Conservation (phyloP, 139 green algal species). For the Coelastrella sp. region DNA sequence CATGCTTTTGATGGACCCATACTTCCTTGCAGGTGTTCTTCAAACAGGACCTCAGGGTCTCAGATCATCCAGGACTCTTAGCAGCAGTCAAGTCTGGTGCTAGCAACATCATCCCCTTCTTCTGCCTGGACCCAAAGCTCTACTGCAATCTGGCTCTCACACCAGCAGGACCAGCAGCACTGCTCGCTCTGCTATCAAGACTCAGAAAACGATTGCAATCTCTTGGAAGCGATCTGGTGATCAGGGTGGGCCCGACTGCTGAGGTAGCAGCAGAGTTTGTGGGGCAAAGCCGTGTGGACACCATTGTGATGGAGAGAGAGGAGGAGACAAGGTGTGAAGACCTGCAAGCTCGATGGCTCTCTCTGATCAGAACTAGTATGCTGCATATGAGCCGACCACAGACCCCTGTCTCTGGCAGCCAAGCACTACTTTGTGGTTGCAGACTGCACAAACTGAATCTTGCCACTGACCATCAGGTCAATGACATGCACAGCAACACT, state of each 20-base stretch:
- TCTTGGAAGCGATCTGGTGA: slow-evolving; percentile 69
- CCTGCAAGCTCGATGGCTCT: no score
- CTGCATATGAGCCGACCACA: no score
- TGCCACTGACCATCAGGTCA: not conserved
- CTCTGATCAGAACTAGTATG: no score
- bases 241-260: slow-evolving; percentile 56
- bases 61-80: slow-evolving; percentile 78
- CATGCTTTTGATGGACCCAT: no score
- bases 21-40: slow-evolving; percentile 82
- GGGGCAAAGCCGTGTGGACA: not conserved
- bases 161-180: slow-evolving; percentile 42
- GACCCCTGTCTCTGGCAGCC: no score
- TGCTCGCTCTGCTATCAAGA: slow-evolving; percentile 49
- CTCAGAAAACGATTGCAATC: slow-evolving; percentile 47
- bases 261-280: not conserved
- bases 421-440: no score
- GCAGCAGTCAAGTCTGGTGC: slow-evolving; percentile 16
- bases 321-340: not conserved
- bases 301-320: not conserved
- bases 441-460: no score
- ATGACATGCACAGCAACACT: not conserved
- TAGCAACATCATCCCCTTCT: slow-evolving; percentile 64
- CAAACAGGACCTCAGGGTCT: slow-evolving; percentile 80
- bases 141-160: slow-evolving; percentile 50
- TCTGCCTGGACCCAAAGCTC: slow-evolving; percentile 63